phyloP scores from a whole-genome alignment of 73 alveolate species.

The Paramecium caudatum region DNA sequence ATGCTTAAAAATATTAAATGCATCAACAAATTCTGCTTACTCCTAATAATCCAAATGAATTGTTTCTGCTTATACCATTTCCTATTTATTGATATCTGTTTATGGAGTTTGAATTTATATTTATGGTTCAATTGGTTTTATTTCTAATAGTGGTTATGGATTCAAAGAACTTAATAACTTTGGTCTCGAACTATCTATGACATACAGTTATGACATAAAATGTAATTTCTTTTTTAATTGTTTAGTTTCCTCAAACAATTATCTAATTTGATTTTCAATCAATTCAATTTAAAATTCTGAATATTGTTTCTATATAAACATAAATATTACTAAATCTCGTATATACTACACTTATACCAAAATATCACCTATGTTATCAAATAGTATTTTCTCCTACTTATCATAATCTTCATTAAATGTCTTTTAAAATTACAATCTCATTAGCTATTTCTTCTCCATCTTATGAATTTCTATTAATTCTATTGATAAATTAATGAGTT shows the following conservation, averaged over 20 bases:
- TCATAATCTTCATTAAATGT: not conserved
- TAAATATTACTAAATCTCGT: not conserved
- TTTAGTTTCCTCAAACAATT: constrained; percentile 3
- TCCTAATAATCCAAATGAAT: not conserved
- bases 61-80: not conserved
- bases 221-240: not conserved
- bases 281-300: not conserved
- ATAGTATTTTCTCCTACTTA: not conserved
- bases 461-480: constrained; percentile 3
- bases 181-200: not conserved
- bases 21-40: not conserved
- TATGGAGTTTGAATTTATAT: not conserved
- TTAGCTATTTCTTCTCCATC: not conserved
- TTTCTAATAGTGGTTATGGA: not conserved
- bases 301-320: constrained; percentile 4
- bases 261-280: not conserved
- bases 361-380: constrained; percentile 16
- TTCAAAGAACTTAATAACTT: not conserved
- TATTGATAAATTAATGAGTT: not conserved
- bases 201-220: not conserved
- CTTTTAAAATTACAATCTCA: not conserved
- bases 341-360: not conserved
- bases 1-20: not conserved
- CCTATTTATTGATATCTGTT: not conserved
- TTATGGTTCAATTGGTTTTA: not conserved